Base-by-base conservation (phyloP, 2,329 filamentous ascomycete species). In the Arthrinium phaeospermum region DNA sequence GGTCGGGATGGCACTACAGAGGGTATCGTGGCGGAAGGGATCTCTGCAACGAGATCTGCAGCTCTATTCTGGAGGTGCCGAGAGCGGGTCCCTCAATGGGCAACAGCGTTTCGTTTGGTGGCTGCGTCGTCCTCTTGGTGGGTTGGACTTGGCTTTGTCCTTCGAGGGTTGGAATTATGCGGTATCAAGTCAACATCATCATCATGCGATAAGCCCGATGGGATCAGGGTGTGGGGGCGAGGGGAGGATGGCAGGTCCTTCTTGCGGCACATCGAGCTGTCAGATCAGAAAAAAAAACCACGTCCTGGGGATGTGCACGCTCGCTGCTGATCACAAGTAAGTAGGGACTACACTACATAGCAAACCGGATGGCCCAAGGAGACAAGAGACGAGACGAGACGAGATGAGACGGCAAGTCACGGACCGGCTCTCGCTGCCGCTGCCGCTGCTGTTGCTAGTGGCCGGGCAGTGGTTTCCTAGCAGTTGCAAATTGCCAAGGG, bases 1-100 rank as follows among this genome's bases (percentile, higher is more conserved):
- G 37, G 37, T 10, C 7, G 37, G 37, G 37, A 41, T 41, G 37
- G 37, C 37, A 41, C 37, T 41, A 41, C 37, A 41, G 37, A 41
- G 37, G 27, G 51, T 41, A 64, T 41, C 30, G 57, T 64, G 57
- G 57, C 57, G 34, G 57, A 64, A 64, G 57, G 57, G 57, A 64
- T 64, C 30, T n/a, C 46, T 64, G 57, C 30, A 64, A 64, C 57
- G 30, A 37, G 57, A 64, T 64, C 57, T 64, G 34, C 57, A 64
- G 57, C 57, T 64, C 34, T 41, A 41, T 64, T 64, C 57, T 41
- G 34, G 34, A 41, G 34, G 22, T 41, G 57, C 57, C 57, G 57
- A 64, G 57, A 64, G 57, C 57, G 57, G 57, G 34, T 64, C 57
- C 16, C 22, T n/a, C 57, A 41, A 41, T 64, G 57, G 57, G 34